A percentile compares a stretch with the other conserved stretches of the same genome.
phyloP scores from a whole-genome alignment of 495 filamentous ascomycete species.

The Lepidopterella palustris region DNA sequence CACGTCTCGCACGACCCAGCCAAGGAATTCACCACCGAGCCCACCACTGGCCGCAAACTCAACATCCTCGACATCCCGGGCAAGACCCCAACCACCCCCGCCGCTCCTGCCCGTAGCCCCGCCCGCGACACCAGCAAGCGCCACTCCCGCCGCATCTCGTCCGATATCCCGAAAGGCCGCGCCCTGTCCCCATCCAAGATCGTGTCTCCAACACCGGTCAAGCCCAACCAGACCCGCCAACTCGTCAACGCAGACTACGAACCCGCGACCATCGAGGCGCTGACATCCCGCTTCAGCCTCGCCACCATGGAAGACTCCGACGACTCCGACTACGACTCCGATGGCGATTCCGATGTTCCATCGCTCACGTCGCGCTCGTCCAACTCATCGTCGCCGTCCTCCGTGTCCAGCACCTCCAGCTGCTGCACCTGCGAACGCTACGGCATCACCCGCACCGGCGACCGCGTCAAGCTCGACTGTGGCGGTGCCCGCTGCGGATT shows the following conservation, averaged over 20 bases:
- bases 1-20: conserved; percentile 97
- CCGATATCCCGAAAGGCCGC: conserved; percentile 76
- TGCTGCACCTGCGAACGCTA: conserved; percentile 87
- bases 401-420: conserved; percentile 63
- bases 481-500: conserved; percentile 80
- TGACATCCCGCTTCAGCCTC: conserved; percentile 64
- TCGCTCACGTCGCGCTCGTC: conserved; percentile 63
- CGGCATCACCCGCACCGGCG: conserved; percentile 87
- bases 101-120: conserved; percentile 19
- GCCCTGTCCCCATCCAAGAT: conserved; percentile 84
- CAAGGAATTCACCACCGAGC: conserved; percentile 82
- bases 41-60: conserved; percentile 90
- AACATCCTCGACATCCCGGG: conserved; percentile 68
- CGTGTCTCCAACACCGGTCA: conserved; percentile 79
- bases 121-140: conserved; percentile 38
- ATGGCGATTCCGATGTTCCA: conserved; percentile 48
- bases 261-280: conserved; percentile 56
- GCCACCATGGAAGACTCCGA: conserved; percentile 55
- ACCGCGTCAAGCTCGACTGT: conserved; percentile 90
- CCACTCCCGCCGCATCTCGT: conserved; percentile 42
- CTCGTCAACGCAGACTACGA: conserved; percentile 72
- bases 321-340: conserved; percentile 53
- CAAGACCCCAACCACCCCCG: conserved; percentile 35
- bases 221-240: conserved; percentile 75
- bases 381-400: conserved; percentile 65